A percentile compares a stretch with the other conserved stretches of the same genome.
These are phyloP conservation scores for Avena insularis DNA, from an alignment of 176 grass and related monocot species.

Conservation along the genomic window DNA sequence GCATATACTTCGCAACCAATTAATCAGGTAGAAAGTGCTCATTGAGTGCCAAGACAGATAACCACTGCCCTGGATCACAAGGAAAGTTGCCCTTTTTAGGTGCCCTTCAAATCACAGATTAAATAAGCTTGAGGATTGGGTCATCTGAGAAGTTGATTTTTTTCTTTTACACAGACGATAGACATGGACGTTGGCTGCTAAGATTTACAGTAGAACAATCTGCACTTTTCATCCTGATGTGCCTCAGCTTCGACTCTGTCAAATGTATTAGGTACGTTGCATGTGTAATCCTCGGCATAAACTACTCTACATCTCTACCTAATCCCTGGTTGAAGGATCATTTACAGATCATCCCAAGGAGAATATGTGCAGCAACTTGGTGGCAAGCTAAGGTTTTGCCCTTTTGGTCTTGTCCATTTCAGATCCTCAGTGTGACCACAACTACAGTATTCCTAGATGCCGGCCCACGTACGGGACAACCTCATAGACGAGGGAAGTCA, in stretches of 20 bases:
- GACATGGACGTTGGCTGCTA: background rate
- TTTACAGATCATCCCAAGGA: constrained; percentile 17
- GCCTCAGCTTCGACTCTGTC: constrained; percentile 26
- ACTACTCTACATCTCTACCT: constrained; percentile 14
- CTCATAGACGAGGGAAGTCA: background rate
- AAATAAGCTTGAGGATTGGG: background rate
- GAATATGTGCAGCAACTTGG: constrained; percentile 29
- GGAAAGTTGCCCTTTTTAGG: constrained; percentile 24
- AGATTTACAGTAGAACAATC: background rate
- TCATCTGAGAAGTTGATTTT: background rate
- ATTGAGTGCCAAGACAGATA: constrained; percentile 31
- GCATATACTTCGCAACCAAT: background rate
- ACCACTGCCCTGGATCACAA: background rate
- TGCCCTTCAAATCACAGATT: constrained; percentile 41
- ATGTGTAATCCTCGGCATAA: constrained; percentile 28
- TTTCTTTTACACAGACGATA: background rate
- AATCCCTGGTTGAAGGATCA: constrained; percentile 16
- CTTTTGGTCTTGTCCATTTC: background rate
- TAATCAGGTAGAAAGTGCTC: constrained; percentile 20
- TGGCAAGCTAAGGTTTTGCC: constrained; percentile 21
- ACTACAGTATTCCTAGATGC: background rate
- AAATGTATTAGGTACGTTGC: constrained; percentile 40
- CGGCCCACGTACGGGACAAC: background rate
- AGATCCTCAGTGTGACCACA: background rate
- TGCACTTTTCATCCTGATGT: constrained; percentile 13